A percentile compares a stretch with the other conserved stretches of the same genome.
phyloP scores from a whole-genome alignment of 2,329 filamentous ascomycete genomes.

The Colletotrichum higginsianum region DNA sequence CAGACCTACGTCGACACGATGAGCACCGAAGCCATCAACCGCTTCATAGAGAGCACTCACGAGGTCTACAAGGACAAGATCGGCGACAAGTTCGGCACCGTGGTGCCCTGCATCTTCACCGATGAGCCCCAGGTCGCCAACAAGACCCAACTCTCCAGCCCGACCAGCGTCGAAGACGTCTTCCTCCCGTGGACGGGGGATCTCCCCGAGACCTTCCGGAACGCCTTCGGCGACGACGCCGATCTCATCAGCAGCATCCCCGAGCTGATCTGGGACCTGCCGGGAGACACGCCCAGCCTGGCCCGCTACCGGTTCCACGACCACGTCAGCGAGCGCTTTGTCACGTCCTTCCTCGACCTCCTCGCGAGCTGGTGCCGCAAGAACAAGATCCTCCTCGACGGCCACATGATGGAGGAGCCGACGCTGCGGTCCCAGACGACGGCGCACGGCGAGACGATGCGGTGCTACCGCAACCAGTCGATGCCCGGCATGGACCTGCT shows the following conservation, averaged over 20 bases:
- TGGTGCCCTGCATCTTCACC: slow-evolving; percentile 51
- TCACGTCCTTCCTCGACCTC: slow-evolving; percentile 50
- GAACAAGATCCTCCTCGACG: slow-evolving; percentile 48
- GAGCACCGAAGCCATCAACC: slow-evolving; percentile 47
- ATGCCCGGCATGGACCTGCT: slow-evolving; percentile 52
- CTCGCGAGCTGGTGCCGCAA: slow-evolving; percentile 48
- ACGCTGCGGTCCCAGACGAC: slow-evolving; percentile 50
- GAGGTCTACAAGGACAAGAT: slow-evolving; percentile 49
- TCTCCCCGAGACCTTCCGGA: slow-evolving; percentile 46
- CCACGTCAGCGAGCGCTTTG: slow-evolving; percentile 51
- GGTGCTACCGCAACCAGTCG: slow-evolving; percentile 50
- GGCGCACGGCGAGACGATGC: slow-evolving; percentile 52
- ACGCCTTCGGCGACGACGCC: slow-evolving; percentile 42
- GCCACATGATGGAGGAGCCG: slow-evolving; percentile 53
- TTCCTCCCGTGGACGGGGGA: slow-evolving; percentile 51
- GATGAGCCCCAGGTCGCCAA: slow-evolving; percentile 52
- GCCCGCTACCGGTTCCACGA: slow-evolving; percentile 50
- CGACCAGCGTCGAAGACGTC: slow-evolving; percentile 46
- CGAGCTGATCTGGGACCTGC: slow-evolving; percentile 51
- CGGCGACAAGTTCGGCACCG: slow-evolving; percentile 49
- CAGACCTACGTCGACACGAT: slow-evolving; percentile 51
- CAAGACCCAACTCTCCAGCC: slow-evolving; percentile 48
- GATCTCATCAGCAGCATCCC: slow-evolving; percentile 48
- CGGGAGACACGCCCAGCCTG: slow-evolving; percentile 45
- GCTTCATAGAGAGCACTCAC: slow-evolving; percentile 50